phyloP scores from a whole-genome alignment of 2,329 filamentous ascomycete species.

The Scedosporium boydii region DNA sequence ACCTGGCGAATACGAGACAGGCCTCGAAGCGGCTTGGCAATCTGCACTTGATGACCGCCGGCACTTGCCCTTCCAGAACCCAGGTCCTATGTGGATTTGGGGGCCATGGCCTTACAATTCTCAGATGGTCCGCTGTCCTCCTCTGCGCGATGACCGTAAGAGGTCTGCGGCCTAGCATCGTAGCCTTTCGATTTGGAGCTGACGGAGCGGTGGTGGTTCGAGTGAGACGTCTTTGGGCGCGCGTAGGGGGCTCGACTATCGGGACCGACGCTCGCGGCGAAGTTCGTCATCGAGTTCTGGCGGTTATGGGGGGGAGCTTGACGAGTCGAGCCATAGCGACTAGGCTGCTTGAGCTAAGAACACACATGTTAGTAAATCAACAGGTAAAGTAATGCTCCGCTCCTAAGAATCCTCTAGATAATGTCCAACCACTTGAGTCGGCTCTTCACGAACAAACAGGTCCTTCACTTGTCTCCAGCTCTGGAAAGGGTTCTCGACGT shows the following conservation, averaged over 20 bases:
- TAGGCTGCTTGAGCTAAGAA: conserved; percentile 5
- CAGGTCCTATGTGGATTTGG: neutral
- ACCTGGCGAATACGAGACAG: conserved; percentile 29
- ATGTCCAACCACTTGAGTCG: neutral
- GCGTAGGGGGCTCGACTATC: conserved; percentile 35
- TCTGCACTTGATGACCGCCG: conserved; percentile 12
- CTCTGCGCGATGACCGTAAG: conserved; percentile 29
- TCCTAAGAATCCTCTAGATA: neutral
- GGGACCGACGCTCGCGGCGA: conserved; percentile 48
- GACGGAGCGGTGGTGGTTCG: conserved; percentile 31
- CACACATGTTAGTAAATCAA: neutral
- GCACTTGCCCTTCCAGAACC: neutral
- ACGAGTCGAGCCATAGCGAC: conserved; percentile 8
- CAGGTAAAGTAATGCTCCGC: neutral
- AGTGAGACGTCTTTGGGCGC: conserved; percentile 43
- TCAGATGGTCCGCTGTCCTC: conserved; percentile 19
- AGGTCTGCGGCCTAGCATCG: conserved; percentile 23
- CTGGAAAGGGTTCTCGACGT: too few relatives aligned
- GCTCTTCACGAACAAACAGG: neutral
- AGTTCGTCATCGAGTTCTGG: conserved; percentile 25
- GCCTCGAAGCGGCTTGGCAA: conserved; percentile 17
- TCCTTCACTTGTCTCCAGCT: neutral
- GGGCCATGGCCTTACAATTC: conserved; percentile 24
- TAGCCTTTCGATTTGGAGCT: conserved; percentile 22
- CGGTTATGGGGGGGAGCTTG: conserved; percentile 4